Conservation (phyloP, 345 rosid species). For the Boechera divaricarpa region DNA sequence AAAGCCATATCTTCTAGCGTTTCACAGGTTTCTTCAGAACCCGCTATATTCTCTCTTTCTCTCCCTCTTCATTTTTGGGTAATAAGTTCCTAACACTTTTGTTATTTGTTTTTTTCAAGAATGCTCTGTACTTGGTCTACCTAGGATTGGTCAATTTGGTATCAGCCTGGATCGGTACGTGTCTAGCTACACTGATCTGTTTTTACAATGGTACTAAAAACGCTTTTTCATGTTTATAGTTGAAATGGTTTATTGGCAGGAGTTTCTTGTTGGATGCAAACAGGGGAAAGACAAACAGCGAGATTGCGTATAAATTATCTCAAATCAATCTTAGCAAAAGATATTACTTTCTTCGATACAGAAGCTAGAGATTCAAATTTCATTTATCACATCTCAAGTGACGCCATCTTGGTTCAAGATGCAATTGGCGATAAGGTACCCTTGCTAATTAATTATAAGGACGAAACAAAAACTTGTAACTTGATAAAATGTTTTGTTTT, state of each 20-base stretch:
- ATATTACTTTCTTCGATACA: slow-evolving; percentile 72
- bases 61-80: background rate
- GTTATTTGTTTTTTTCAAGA: slow-evolving; percentile 43
- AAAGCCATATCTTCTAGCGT: slow-evolving; percentile 56
- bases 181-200: slow-evolving; percentile 7
- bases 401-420: slow-evolving; percentile 86
- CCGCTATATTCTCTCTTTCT: background rate
- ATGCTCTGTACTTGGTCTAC: slow-evolving; percentile 74
- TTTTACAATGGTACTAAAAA: background rate
- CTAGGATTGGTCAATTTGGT: slow-evolving; percentile 59
- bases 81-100: background rate
- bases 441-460: background rate
- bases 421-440: slow-evolving; percentile 88
- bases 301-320: slow-evolving; percentile 72
- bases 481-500: slow-evolving; percentile 2
- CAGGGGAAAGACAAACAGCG: slow-evolving; percentile 87
- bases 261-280: slow-evolving; percentile 74
- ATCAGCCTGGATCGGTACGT: slow-evolving; percentile 76
- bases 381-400: slow-evolving; percentile 74
- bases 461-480: background rate
- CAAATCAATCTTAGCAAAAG: slow-evolving; percentile 61
- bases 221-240: background rate
- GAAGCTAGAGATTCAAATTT: slow-evolving; percentile 75
- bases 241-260: slow-evolving; percentile 32
- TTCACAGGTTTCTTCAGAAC: slow-evolving; percentile 56